phyloP scores from a whole-genome alignment of 2,329 filamentous ascomycete species.

The Monilinia aucupariae region DNA sequence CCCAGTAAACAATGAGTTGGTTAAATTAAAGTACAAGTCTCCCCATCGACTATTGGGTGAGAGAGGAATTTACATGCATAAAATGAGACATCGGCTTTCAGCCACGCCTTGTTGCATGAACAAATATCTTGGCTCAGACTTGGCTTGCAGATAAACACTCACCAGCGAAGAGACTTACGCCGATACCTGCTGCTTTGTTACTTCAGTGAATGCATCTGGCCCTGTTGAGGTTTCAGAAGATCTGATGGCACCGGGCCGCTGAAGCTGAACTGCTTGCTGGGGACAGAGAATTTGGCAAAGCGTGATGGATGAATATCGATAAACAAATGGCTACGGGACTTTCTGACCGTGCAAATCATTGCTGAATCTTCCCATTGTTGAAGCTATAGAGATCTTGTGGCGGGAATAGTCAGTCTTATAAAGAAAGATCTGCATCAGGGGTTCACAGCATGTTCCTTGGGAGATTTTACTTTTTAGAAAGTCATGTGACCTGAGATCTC shows the following conservation, averaged over 20 bases:
- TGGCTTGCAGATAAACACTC: neutral
- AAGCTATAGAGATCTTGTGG: too few species aligned
- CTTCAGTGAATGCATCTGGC: neutral
- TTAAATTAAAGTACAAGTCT: neutral
- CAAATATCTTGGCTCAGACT: neutral
- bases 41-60: neutral
- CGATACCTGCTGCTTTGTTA: neutral
- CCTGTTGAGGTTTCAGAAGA: neutral
- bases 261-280: neutral
- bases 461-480: neutral
- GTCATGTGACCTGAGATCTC: neutral
- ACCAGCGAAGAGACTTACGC: neutral
- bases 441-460: neutral
- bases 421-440: neutral
- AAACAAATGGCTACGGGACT: neutral
- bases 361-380: neutral
- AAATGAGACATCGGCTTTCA: neutral
- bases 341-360: neutral
- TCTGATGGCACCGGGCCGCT: neutral
- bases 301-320: neutral
- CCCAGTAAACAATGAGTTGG: neutral
- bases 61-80: conserved; percentile 1
- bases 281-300: neutral
- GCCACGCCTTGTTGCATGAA: neutral
- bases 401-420: neutral